A percentile compares a stretch with the other conserved stretches of the same genome.
phyloP scores from a whole-genome alignment of 805 yeast species.

The Saturnispora sekii region DNA sequence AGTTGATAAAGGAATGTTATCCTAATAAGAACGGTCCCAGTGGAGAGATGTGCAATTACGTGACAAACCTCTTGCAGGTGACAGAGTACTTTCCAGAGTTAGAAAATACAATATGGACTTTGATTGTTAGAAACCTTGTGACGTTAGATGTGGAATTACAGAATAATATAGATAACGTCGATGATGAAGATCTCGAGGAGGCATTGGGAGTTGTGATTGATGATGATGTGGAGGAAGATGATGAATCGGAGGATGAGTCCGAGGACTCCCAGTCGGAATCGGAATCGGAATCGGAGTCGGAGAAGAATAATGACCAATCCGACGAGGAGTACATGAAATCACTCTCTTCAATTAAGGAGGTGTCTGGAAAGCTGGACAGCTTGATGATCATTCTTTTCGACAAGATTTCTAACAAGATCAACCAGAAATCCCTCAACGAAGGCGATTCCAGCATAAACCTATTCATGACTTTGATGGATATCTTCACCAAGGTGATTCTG shows the following conservation, averaged over 20 bases:
- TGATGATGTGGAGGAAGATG: constrained; percentile 22
- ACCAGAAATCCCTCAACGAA: constrained; percentile 39
- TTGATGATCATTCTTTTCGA: constrained; percentile 50
- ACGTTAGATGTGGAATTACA: constrained; percentile 88
- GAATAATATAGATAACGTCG: constrained; percentile 76
- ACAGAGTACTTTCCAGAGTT: constrained; percentile 68
- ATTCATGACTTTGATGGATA: constrained; percentile 63
- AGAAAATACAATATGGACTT: constrained; percentile 66
- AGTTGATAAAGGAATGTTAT: constrained; percentile 46
- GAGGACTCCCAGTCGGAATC: constrained; percentile 25
- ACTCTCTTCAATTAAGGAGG: constrained; percentile 38
- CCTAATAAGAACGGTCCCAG: constrained; percentile 72
- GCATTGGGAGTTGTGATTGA: constrained; percentile 26
- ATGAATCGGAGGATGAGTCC: constrained; percentile 21
- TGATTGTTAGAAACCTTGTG: constrained; percentile 69
- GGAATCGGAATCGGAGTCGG: constrained; percentile 27
- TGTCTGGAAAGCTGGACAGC: constrained; percentile 64
- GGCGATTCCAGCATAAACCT: constrained; percentile 54
- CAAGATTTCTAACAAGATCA: constrained; percentile 40
- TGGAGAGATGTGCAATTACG: constrained; percentile 48
- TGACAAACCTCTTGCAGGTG: constrained; percentile 50
- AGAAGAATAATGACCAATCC: constrained; percentile 22
- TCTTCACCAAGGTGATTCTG: constrained; percentile 72
- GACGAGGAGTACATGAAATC: constrained; percentile 40
- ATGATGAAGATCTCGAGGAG: constrained; percentile 58